Conservation (phyloP, 306 rosid species). For the Abrus pulchellus region DNA sequence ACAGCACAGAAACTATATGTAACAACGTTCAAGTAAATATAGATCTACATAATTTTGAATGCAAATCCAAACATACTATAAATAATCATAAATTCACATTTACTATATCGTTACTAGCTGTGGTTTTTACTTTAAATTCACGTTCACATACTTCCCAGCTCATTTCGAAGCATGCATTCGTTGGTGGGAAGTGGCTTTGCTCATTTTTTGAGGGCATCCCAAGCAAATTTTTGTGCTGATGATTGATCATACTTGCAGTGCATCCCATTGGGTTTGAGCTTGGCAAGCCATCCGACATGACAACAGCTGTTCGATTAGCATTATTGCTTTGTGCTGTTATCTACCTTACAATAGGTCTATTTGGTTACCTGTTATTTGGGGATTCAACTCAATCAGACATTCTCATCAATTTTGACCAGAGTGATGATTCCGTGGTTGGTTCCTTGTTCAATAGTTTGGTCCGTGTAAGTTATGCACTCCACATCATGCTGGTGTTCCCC, state of each 20-base stretch:
- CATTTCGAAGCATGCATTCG: not conserved
- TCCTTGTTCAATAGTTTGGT: constrained; percentile 71
- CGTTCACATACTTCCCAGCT: too few species aligned
- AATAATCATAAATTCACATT: too few species aligned
- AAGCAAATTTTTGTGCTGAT: constrained; percentile 33
- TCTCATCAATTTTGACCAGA: constrained; percentile 82
- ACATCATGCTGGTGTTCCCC: constrained; percentile 91
- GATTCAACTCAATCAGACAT: constrained; percentile 82
- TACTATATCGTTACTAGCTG: too few species aligned
- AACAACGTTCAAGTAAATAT: too few species aligned
- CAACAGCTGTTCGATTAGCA: constrained; percentile 74
- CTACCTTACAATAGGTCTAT: constrained; percentile 76
- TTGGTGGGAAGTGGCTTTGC: not conserved
- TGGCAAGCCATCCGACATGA: constrained; percentile 75
- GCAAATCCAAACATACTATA: too few species aligned
- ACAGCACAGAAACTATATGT: too few species aligned
- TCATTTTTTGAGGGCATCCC: not conserved
- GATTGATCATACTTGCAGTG: constrained; percentile 59
- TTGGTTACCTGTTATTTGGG: constrained; percentile 92
- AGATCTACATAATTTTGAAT: too few species aligned
- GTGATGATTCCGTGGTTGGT: constrained; percentile 61
- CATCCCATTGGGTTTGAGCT: constrained; percentile 95
- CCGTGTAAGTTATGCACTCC: constrained; percentile 89
- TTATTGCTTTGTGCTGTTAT: constrained; percentile 70
- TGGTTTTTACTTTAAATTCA: too few species aligned